Base-by-base conservation (phyloP, 1,284 basidiomycete genomes). In the Pisolithus thermaeus region DNA sequence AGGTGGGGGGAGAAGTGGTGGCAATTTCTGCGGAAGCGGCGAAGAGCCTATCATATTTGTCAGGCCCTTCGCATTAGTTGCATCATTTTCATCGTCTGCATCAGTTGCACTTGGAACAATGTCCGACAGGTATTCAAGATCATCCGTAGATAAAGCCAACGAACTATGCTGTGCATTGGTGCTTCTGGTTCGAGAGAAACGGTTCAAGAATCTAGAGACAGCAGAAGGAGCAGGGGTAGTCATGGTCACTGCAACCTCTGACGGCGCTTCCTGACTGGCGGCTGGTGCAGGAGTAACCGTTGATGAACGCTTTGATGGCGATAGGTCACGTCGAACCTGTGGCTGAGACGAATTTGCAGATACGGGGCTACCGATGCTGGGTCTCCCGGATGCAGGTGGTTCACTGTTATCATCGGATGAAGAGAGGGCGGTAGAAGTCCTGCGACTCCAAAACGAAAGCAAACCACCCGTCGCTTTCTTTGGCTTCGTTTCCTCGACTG, bases 111-210 rank as follows among this genome's bases (percentile, higher is more conserved):
- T 78, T 4, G 84, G 83, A 4, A 83, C 81, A 47, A 87, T 80
- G 57, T 89, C 87, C 8, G 81, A 77, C n/a, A 90, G 72, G 58
- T 85, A 88, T 58, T 87, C 84, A 23, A 90, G 70, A 61, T 90
- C 87, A 53, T 86, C 80, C 2, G 78, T 73, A 7, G 86, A 87
- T 20, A 89, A 72, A 4, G 83, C 77, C 40, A 89, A 64, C 9
- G 82, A 79, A 45, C 70, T 73, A 38, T 74, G 72, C 7, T 74
- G 64, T 47, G 66, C 69, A 3, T 71, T 58, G 36, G 62, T 57
- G 6, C 73, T 57, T 49, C 70, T 75, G 22, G 69, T 56, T 14
- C 81, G 77, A 28, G 83, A 83, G 63, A 90, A 88, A 36, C 84
- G 78, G 49, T 74, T 78, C 43, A 88, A 69, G 59, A 89, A 88